These are phyloP conservation scores for Clausena lansium DNA, from an alignment of 345 rosid genomes.

Conservation along the genomic window DNA sequence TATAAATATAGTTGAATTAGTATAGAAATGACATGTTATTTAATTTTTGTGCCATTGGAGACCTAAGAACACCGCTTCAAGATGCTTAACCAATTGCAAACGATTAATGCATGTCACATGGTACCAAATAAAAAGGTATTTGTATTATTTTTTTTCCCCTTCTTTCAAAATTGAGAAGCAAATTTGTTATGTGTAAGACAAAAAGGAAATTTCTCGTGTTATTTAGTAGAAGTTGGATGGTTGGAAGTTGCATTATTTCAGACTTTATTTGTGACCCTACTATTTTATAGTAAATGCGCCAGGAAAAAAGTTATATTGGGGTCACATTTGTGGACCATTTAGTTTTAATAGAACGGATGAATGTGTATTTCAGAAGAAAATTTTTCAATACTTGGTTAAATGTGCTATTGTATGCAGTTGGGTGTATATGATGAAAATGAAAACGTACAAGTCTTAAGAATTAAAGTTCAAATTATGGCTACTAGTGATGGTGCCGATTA, in stretches of 20 bases:
- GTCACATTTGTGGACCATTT: neutral
- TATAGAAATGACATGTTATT: neutral
- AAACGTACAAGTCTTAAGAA: too few relatives aligned
- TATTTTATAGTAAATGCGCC: neutral
- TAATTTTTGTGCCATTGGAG: neutral
- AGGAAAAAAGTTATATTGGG: neutral
- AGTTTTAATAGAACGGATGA: neutral
- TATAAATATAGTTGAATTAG: too few relatives aligned
- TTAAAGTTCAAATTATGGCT: too few relatives aligned
- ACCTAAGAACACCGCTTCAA: neutral
- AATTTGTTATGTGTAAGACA: too few relatives aligned
- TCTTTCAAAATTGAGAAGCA: too few relatives aligned
- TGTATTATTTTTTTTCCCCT: neutral
- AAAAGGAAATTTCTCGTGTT: neutral
- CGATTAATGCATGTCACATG: slow-evolving; percentile 2
- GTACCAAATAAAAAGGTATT: neutral
- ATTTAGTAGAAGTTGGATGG: neutral
- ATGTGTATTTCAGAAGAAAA: too few relatives aligned
- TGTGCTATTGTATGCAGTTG: too few relatives aligned
- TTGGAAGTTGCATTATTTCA: neutral
- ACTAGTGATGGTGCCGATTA: too few relatives aligned
- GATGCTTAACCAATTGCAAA: neutral
- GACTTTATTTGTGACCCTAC: neutral
- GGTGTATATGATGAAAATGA: too few relatives aligned
- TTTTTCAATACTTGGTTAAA: too few relatives aligned